These are phyloP conservation scores for Xylariaceae sp. DNA, from an alignment of 2,329 filamentous ascomycete species.

Conservation along the genomic window DNA sequence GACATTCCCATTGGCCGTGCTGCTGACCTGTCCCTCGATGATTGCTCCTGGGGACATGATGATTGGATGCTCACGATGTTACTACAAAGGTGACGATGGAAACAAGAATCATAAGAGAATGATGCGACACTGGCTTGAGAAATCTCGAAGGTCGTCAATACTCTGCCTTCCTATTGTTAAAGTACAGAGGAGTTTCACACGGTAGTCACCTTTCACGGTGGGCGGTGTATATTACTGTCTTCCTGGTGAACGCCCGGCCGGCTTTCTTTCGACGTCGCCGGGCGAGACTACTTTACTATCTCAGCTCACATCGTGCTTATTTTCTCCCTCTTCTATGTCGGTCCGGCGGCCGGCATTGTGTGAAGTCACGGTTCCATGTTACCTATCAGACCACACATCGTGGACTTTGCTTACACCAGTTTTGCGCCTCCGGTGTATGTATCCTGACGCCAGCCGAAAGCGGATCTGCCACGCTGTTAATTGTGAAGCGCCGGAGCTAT, in stretches of 20 bases:
- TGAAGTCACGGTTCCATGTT: background rate
- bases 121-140: constrained; percentile 16
- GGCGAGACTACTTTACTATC: constrained; percentile 2
- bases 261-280: too few species aligned
- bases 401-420: background rate
- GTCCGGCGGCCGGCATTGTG: too few species aligned
- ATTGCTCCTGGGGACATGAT: constrained; percentile 31
- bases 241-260: too few species aligned
- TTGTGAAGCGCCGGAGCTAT: constrained; percentile 6
- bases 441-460: background rate
- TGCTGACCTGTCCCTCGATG: constrained; percentile 27
- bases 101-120: constrained; percentile 12
- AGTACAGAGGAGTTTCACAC: background rate
- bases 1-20: constrained; percentile 16
- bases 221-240: too few species aligned
- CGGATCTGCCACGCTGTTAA: constrained; percentile 4
- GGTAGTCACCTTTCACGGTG: background rate
- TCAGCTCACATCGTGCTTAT: constrained; percentile 17
- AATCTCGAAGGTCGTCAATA: background rate
- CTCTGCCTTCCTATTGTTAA: background rate
- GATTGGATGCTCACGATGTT: constrained; percentile 20
- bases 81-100: constrained; percentile 20
- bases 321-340: too few species aligned
- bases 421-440: background rate
- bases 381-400: background rate